Conservation (phyloP, 2,329 filamentous ascomycete species). For the Claviceps capensis region DNA sequence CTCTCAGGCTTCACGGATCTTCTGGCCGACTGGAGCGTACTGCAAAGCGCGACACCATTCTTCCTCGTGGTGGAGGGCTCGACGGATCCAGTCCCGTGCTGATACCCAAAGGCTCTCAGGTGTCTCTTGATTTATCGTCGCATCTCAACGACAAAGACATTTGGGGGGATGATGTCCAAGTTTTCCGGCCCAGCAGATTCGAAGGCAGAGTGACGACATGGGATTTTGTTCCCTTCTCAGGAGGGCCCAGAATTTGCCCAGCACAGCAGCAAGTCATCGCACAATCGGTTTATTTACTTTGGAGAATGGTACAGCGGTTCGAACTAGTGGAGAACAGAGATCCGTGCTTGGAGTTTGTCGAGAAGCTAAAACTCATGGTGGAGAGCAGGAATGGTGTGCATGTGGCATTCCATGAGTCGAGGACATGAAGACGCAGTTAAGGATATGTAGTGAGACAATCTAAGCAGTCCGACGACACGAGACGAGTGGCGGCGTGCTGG, state of each 20-base stretch:
- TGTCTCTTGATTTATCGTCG: conserved; percentile 1
- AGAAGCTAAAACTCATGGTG: conserved; percentile 5
- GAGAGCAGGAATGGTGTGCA: conserved; percentile 5
- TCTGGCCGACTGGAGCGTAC: conserved; percentile 3
- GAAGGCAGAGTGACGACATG: conserved; percentile 2
- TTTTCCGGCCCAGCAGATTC: conserved; percentile 5
- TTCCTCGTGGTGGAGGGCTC: conserved; percentile 1
- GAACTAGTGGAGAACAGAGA: conserved; percentile 4
- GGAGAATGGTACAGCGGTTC: conserved; percentile 3
- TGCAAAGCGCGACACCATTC: conserved; percentile 2
- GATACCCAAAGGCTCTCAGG: conserved; percentile 1
- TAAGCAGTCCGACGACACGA: not conserved
- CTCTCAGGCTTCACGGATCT: conserved; percentile 4
- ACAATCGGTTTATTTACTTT: conserved; percentile 4
- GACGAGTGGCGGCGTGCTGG: not conserved
- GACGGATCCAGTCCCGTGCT: conserved; percentile 1
- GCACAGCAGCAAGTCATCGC: conserved; percentile 5
- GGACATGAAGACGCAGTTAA: not conserved
- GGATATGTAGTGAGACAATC: not conserved
- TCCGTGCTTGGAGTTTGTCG: conserved; percentile 1
- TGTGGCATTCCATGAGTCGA: conserved; percentile 3
- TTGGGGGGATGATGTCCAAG: conserved; percentile 1
- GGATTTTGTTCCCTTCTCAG: conserved; percentile 6
- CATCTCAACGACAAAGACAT: conserved; percentile 3
- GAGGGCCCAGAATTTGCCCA: conserved; percentile 5